A percentile compares a stretch with the other conserved stretches of the same genome.
Evolutionary conservation across 371 early-diverging fungal genomes (phyloP).

Genomic region (Syncephalis plumigaleata): DNA sequence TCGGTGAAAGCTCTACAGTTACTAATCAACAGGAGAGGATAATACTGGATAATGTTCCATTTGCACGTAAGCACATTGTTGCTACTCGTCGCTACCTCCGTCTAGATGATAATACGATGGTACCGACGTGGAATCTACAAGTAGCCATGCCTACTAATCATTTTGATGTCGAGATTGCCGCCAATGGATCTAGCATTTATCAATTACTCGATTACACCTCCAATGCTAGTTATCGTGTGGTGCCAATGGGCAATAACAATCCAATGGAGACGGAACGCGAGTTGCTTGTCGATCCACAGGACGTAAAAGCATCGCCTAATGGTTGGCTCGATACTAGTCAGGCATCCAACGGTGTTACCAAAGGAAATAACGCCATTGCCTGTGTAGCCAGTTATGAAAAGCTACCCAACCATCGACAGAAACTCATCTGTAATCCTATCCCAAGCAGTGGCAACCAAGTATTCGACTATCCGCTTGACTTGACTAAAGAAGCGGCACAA

Average conservation of each 20-base stretch:
- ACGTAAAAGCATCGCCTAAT: conserved; percentile 49
- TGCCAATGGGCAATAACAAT: conserved; percentile 70
- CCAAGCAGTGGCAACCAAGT: conserved; percentile 28
- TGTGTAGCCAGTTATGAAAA: conserved; percentile 49
- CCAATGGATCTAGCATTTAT: conserved; percentile 41
- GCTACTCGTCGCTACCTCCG: background rate
- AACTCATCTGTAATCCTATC: conserved; percentile 67
- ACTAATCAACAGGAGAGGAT: too few species aligned
- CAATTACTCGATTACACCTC: conserved; percentile 76
- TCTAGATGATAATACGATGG: background rate
- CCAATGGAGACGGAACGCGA: conserved; percentile 49
- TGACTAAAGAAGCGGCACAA: conserved; percentile 37
- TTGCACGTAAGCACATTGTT: background rate
- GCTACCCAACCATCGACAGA: conserved; percentile 29
- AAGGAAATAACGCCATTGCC: conserved; percentile 62
- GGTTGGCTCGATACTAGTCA: conserved; percentile 60
- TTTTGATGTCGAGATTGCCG: conserved; percentile 71
- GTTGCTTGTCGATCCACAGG: conserved; percentile 51
- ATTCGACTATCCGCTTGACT: conserved; percentile 63
- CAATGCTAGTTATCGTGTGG: conserved; percentile 55
- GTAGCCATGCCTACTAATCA: conserved; percentile 75
- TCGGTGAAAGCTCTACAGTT: too few species aligned
- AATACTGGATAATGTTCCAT: background rate
- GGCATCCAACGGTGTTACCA: conserved; percentile 34
- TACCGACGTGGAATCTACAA: conserved; percentile 71